Evolutionary conservation across 2,329 filamentous ascomycete genomes (phyloP).

Genomic region (Aspergillus alliaceus): DNA sequence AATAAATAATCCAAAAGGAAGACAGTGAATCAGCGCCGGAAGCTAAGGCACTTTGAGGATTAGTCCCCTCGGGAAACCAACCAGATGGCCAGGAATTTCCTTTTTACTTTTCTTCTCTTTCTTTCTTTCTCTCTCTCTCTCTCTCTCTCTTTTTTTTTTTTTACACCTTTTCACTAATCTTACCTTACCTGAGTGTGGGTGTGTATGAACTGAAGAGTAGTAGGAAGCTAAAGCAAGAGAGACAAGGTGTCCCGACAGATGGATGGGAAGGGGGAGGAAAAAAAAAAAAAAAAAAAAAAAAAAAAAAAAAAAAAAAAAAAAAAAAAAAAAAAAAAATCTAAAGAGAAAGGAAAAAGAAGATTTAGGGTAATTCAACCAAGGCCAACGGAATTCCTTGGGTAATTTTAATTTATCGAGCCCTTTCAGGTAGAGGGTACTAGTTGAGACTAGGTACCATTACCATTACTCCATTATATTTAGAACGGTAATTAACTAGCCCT

Average conservation of each 20-base stretch:
- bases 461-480: background rate
- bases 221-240: background rate
- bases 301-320: no score
- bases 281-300: background rate
- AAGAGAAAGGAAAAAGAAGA: background rate
- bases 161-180: background rate
- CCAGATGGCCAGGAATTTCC: background rate
- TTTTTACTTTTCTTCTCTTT: no score
- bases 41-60: background rate
- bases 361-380: background rate
- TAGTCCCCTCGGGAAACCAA: background rate
- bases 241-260: background rate
- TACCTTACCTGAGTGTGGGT: background rate
- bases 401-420: background rate
- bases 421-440: no score
- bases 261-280: background rate
- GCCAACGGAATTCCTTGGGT: background rate
- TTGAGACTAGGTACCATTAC: background rate
- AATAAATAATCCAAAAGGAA: no score
- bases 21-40: background rate
- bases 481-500: slow-evolving; percentile 1
- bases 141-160: background rate
- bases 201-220: background rate
- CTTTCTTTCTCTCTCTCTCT: background rate
- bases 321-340: background rate